Base-by-base conservation (phyloP, 352 stramenopile species). In the Globisporangium cylindrosporum region DNA sequence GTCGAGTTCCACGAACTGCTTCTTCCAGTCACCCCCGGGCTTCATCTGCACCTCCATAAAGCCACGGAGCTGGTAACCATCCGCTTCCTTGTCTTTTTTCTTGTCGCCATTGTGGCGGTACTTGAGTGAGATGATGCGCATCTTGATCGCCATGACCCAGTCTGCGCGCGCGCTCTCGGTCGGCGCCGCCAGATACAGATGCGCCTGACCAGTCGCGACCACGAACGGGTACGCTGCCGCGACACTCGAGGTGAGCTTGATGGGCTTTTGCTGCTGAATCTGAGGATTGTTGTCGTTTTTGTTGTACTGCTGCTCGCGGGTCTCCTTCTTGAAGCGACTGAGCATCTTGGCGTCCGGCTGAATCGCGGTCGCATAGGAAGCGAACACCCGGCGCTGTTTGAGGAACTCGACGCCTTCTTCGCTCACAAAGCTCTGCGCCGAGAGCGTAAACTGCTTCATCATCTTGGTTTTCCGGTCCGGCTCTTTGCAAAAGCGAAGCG, bases 401-500 rank as follows among this genome's bases (percentile, higher is more conserved):
- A 90, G 72, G 49, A 88, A 79, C 24, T 86, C 81, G n/a, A 82
- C 72, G 29, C 64, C 72, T 62, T 92, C 84, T 55, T 90, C 82
- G 20, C 74, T 79, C n/a, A 79, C 77, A 53, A 85, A 83, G 68
- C 74, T 89, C 2, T 76, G 74, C 0, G 70, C 70, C 1, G 84
- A 88, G 55, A 92, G 82, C 20, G 67, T 69, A 41, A 92, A 92
- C 63, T 92, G 82, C 62, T 91, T 89, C 82, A 91, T 91, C 5
- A 73, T 73, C 38, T 80, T 81, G 34, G 75, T 81, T 27, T 74
- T 74, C 55, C 73, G 69, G 14, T 82, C 69, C 0, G 74, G 82
- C 4, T 58, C 53, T 48, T 86, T 80, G 68, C 79, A 88, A 54
- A 86, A 90, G 0, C 73, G 82, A 3, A 92, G 32, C 27, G 82